A percentile compares a stretch with the other conserved stretches of the same genome.
phyloP scores from a whole-genome alignment of 345 rosid genomes.

The Arabidopsis suecica region DNA sequence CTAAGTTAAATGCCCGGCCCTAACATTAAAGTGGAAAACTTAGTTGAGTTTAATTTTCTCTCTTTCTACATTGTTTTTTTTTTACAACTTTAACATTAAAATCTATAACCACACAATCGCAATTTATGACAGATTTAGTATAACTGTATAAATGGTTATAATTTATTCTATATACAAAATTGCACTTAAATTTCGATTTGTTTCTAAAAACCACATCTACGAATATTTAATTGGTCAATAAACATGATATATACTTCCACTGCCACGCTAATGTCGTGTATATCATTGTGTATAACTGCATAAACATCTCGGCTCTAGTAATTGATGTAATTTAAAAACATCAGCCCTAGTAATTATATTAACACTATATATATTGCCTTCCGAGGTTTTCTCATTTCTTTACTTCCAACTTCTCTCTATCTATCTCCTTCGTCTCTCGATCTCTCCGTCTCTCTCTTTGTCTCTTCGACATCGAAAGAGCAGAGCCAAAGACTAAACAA shows the following conservation, averaged over 20 bases:
- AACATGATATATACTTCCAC: not conserved
- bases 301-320: not conserved
- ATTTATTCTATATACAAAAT: not conserved
- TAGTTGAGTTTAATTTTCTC: not conserved
- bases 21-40: not conserved
- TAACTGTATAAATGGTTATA: not conserved
- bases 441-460: constrained; percentile 15
- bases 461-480: constrained; percentile 19
- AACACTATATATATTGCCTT: not conserved
- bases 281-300: not conserved
- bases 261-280: not conserved
- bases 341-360: no score
- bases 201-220: not conserved
- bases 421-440: constrained; percentile 13
- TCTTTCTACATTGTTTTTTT: not conserved
- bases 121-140: not conserved
- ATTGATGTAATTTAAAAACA: no score
- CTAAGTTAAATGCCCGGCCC: not conserved
- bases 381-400: not conserved
- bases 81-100: not conserved
- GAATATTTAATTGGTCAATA: not conserved
- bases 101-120: no score
- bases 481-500: constrained; percentile 24
- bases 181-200: not conserved
- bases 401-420: not conserved